Conservation (phyloP, 2,329 filamentous ascomycete genomes). For the Fusarium kyushuense region DNA sequence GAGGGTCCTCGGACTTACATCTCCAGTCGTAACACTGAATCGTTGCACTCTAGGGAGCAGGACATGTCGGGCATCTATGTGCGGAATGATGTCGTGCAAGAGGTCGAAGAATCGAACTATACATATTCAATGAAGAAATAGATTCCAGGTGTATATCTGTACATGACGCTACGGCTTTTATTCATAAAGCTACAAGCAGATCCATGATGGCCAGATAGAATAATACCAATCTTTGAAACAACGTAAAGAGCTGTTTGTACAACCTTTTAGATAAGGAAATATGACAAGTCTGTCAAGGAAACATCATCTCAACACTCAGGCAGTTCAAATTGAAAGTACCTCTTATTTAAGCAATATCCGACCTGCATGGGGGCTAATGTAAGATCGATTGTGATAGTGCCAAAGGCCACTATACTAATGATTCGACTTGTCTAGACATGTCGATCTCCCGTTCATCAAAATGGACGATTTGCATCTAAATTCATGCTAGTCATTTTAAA, state of each 20-base stretch:
- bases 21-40: conserved; percentile 15
- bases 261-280: too few species aligned
- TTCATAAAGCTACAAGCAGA: background rate
- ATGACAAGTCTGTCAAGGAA: too few species aligned
- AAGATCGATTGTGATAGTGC: background rate
- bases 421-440: too few species aligned
- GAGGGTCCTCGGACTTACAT: conserved; percentile 30
- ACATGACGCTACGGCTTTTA: background rate
- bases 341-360: background rate
- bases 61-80: conserved; percentile 31
- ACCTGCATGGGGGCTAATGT: background rate
- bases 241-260: too few species aligned
- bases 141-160: background rate
- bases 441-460: background rate
- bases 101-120: conserved; percentile 21
- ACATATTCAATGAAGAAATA: conserved; percentile 28
- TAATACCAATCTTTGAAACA: background rate
- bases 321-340: too few species aligned
- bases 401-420: background rate
- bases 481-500: background rate
- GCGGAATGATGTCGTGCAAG: conserved; percentile 35
- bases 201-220: too few species aligned
- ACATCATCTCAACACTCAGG: too few species aligned
- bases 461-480: too few species aligned
- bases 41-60: conserved; percentile 18